These are phyloP conservation scores for Plasmopara halstedii DNA, from an alignment of 352 stramenopile genomes.

Conservation along the genomic window DNA sequence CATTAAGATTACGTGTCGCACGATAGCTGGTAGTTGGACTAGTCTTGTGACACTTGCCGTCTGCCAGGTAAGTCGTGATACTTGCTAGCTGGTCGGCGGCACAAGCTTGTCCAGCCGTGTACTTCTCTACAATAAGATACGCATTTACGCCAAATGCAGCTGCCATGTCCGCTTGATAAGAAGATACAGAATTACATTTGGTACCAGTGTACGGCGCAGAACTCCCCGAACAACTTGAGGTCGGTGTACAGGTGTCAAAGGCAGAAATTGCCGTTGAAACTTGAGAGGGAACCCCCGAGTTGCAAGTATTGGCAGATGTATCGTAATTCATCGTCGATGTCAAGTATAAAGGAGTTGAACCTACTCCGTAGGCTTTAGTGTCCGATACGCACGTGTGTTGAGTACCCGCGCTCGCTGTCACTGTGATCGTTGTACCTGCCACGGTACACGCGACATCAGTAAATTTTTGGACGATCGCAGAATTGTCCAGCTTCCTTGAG, in stretches of 20 bases:
- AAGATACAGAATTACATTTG: background rate
- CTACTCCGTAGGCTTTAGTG: slow-evolving; percentile 2
- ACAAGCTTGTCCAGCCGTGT: background rate
- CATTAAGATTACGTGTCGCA: background rate
- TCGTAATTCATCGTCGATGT: background rate
- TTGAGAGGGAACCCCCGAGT: background rate
- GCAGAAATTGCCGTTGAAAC: background rate
- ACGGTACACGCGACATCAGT: background rate
- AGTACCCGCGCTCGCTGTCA: background rate
- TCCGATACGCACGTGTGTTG: background rate
- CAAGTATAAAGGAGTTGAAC: slow-evolving; percentile 1
- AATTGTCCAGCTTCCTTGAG: background rate
- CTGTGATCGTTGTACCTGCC: background rate
- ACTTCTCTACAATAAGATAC: background rate
- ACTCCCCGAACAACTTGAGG: background rate
- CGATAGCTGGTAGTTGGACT: background rate
- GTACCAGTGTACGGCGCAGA: background rate
- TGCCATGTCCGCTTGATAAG: background rate
- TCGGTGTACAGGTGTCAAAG: background rate
- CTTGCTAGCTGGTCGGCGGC: background rate
- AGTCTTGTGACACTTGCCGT: slow-evolving; percentile 13
- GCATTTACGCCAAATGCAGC: background rate
- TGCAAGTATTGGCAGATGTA: background rate
- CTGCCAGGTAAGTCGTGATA: slow-evolving; percentile 7
- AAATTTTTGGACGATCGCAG: background rate